Conservation (phyloP, 306 rosid species). For the Abrus precatorius region DNA sequence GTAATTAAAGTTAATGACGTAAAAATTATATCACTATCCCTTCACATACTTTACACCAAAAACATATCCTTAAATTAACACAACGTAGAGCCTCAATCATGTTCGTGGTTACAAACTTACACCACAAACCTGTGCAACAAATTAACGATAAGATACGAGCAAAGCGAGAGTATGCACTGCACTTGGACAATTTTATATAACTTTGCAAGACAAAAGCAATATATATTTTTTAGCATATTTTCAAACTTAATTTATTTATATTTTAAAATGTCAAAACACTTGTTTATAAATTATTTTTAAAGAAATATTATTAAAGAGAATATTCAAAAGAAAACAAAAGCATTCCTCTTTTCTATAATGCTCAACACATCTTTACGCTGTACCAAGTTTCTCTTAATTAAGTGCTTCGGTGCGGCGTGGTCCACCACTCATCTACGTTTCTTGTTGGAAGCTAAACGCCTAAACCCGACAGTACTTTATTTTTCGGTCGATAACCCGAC, state of each 20-base stretch:
- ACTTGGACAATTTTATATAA: not conserved
- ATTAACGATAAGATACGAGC: not conserved
- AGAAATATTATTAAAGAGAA: no score
- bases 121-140: not conserved
- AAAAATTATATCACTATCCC: not conserved
- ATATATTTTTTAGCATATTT: no score
- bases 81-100: not conserved
- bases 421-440: conserved; percentile 10
- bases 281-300: no score
- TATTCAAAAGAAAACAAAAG: no score
- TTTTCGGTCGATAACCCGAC: conserved; percentile 34
- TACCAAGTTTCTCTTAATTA: not conserved
- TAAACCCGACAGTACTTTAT: conserved; percentile 30
- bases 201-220: no score
- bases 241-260: no score
- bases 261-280: no score
- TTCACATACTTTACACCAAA: not conserved
- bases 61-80: not conserved
- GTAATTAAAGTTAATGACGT: not conserved
- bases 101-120: not conserved
- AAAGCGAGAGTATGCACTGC: not conserved
- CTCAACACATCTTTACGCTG: not conserved
- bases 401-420: not conserved
- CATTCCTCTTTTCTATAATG: not conserved
- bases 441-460: not conserved